Conservation (phyloP, 805 yeast genomes). For the Sungouiella blattae region DNA sequence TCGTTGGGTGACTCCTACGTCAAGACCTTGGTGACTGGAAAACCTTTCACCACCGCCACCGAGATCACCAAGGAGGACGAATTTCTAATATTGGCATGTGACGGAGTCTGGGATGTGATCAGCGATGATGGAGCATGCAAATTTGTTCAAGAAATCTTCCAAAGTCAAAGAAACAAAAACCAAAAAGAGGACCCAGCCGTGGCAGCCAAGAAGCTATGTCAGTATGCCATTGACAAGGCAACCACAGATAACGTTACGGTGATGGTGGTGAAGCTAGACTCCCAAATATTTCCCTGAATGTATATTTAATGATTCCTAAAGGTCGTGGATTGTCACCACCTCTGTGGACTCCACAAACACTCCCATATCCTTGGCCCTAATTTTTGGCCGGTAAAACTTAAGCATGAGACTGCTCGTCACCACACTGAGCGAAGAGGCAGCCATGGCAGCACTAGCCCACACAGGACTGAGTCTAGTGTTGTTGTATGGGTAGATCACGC, state of each 20-base stretch:
- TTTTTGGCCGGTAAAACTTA: constrained; percentile 43
- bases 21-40: constrained; percentile 83
- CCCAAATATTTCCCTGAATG: constrained; percentile 22
- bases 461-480: constrained; percentile 57
- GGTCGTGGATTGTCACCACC: not conserved
- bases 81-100: constrained; percentile 88
- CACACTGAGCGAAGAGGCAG: constrained; percentile 55
- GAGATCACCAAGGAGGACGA: constrained; percentile 66
- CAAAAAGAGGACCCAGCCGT: constrained; percentile 44
- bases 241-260: constrained; percentile 92
- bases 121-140: constrained; percentile 82
- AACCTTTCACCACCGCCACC: constrained; percentile 89
- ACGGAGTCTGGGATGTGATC: constrained; percentile 95
- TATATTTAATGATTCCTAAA: not conserved
- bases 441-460: constrained; percentile 70
- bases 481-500: constrained; percentile 55
- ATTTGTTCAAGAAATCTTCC: constrained; percentile 49
- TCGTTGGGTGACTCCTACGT: constrained; percentile 92
- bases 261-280: constrained; percentile 71
- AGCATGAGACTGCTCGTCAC: constrained; percentile 54
- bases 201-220: constrained; percentile 67
- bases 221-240: constrained; percentile 69
- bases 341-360: not conserved
- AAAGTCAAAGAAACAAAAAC: constrained; percentile 22
- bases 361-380: constrained; percentile 12